Evolutionary conservation across 805 yeast genomes (phyloP).

Genomic region (Wickerhamomyces canadensis): DNA sequence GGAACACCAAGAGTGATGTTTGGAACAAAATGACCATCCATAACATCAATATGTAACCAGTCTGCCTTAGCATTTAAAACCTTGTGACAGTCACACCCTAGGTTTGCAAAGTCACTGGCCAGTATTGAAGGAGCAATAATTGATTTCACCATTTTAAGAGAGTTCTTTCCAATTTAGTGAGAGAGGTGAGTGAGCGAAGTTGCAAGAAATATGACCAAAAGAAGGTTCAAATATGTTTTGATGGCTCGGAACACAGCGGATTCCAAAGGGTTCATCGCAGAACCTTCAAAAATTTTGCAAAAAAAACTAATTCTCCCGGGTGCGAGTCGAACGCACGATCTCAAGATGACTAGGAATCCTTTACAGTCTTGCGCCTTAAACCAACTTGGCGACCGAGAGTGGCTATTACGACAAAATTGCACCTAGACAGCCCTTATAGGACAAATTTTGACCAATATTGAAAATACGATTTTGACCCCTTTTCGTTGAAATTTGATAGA

Average conservation of each 20-base stretch:
- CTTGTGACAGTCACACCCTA: constrained; percentile 81
- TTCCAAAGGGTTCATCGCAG: no score
- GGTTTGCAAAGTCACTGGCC: constrained; percentile 85
- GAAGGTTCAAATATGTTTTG: no score
- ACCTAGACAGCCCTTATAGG: no score
- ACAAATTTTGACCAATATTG: no score
- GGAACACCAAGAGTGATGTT: constrained; percentile 94
- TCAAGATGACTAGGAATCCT: constrained; percentile 13
- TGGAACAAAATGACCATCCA: constrained; percentile 99
- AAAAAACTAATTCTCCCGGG: constrained; percentile 12
- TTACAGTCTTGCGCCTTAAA: constrained; percentile 20
- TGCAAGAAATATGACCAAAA: no score
- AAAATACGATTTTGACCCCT: no score
- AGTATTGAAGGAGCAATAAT: constrained; percentile 92
- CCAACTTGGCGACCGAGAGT: constrained; percentile 20
- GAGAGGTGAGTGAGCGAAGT: no score
- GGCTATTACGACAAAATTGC: no score
- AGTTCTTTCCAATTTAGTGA: no score
- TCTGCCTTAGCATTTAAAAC: constrained; percentile 81
- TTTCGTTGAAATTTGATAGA: no score
- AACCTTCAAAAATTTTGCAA: not conserved
- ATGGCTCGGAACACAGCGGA: not conserved
- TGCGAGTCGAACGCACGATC: constrained; percentile 20
- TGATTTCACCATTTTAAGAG: constrained; percentile 76
- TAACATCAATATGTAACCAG: constrained; percentile 97